phyloP scores from a whole-genome alignment of 768 basidiomycete species.

The Serendipita sp. region DNA sequence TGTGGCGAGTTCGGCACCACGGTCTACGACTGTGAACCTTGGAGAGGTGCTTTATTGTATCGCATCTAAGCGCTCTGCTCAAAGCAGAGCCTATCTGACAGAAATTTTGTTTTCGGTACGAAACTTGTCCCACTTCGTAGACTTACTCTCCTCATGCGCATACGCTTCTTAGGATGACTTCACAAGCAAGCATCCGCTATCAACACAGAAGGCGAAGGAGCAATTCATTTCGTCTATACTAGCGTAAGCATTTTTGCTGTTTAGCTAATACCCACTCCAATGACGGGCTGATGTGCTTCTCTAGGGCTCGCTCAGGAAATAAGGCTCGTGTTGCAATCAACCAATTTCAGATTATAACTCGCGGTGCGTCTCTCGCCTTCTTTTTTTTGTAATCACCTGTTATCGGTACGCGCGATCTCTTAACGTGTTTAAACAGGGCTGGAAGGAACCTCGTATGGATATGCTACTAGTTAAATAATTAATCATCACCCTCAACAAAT shows the following conservation, averaged over 20 bases:
- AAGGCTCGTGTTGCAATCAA: neutral
- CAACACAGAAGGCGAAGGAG: conserved; percentile 2
- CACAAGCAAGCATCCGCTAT: neutral
- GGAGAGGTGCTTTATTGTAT: conserved; percentile 66
- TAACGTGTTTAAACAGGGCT: neutral
- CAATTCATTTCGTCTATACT: neutral
- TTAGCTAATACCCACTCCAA: neutral
- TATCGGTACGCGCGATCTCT: neutral
- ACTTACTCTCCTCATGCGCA: neutral
- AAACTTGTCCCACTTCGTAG: conserved; percentile 8
- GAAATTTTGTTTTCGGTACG: conserved; percentile 56
- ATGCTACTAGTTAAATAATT: neutral
- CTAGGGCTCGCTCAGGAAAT: neutral
- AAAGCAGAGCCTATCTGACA: conserved; percentile 54
- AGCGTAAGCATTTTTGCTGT: neutral
- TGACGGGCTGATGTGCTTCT: no score
- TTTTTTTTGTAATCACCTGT: neutral
- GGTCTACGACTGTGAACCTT: conserved; percentile 69
- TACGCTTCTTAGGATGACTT: neutral
- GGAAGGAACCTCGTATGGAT: neutral
- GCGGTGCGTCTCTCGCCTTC: neutral
- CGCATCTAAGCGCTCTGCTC: conserved; percentile 37
- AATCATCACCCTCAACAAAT: no score
- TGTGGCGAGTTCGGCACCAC: conserved; percentile 71
- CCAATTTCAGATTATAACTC: neutral